Evolutionary conservation across 768 basidiomycete genomes (phyloP).

Genomic region (Naganishia kalamii): DNA sequence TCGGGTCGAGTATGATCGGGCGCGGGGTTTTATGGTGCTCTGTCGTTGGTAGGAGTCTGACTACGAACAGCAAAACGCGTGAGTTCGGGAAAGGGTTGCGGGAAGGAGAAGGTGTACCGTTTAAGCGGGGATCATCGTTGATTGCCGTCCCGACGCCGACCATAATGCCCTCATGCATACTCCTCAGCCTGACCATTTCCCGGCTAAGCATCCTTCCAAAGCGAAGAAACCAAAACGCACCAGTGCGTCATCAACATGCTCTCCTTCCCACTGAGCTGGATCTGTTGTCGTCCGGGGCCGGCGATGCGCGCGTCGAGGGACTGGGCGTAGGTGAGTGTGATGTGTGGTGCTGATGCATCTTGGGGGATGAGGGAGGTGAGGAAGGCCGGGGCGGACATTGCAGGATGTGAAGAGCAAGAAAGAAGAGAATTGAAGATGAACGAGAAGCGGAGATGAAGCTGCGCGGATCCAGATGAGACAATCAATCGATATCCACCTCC

Average conservation of each 20-base stretch:
- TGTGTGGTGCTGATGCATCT: conserved; percentile 27
- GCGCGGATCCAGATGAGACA: neutral
- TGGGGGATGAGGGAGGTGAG: neutral
- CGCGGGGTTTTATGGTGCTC: conserved; percentile 50
- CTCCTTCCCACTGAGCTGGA: conserved; percentile 74
- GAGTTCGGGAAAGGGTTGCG: conserved; percentile 29
- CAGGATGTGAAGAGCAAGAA: neutral
- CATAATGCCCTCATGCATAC: conserved; percentile 86
- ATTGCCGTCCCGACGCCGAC: conserved; percentile 83
- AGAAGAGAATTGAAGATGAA: neutral
- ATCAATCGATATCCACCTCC: neutral
- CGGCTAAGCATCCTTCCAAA: conserved; percentile 44
- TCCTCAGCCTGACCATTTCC: conserved; percentile 63
- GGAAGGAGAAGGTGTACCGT: conserved; percentile 66
- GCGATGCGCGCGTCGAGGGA: conserved; percentile 73
- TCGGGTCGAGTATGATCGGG: conserved; percentile 76
- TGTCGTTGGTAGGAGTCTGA: conserved; percentile 36
- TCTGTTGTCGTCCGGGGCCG: conserved; percentile 63
- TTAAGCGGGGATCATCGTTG: conserved; percentile 91
- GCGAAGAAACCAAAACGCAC: conserved; percentile 63
- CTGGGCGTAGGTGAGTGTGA: conserved; percentile 51
- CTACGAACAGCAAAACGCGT: conserved; percentile 24
- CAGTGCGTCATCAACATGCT: conserved; percentile 93
- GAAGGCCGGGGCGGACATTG: neutral
- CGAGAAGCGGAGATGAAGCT: neutral